Percentiles rank a stretch among this genome's conserved stretches.
phyloP scores from a whole-genome alignment of 2,329 filamentous ascomycete genomes.

The Penicillium sp. region DNA sequence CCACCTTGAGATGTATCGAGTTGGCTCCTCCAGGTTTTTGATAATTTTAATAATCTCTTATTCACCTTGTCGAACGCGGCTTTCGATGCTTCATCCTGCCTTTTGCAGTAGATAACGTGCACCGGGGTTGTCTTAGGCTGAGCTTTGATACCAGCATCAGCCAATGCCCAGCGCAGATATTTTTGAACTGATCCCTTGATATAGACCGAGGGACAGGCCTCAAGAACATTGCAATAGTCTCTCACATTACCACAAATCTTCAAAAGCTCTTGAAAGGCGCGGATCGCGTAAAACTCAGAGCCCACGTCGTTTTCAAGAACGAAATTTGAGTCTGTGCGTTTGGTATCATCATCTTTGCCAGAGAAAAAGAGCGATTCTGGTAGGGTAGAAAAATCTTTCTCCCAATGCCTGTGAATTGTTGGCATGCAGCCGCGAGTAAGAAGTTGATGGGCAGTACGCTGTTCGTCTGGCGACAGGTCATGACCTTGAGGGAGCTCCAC shows the following conservation, averaged over 20 bases:
- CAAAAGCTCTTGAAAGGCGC: slow-evolving; percentile 52
- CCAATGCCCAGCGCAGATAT: slow-evolving; percentile 56
- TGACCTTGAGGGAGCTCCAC: slow-evolving; percentile 40
- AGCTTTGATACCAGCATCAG: slow-evolving; percentile 47
- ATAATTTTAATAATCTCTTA: slow-evolving; percentile 45
- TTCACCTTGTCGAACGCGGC: slow-evolving; percentile 45
- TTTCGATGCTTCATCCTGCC: slow-evolving; percentile 39
- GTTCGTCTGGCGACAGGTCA: slow-evolving; percentile 52
- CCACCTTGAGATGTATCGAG: slow-evolving; percentile 16
- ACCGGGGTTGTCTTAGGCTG: slow-evolving; percentile 42
- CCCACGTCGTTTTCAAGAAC: slow-evolving; percentile 47
- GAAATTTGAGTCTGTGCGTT: slow-evolving; percentile 38
- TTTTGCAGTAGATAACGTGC: slow-evolving; percentile 47
- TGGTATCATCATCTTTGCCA: background rate
- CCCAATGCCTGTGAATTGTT: slow-evolving; percentile 53
- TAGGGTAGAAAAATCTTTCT: slow-evolving; percentile 54
- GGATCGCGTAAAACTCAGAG: slow-evolving; percentile 52
- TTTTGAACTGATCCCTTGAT: slow-evolving; percentile 45
- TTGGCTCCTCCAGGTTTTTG: slow-evolving; percentile 41
- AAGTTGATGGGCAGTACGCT: slow-evolving; percentile 54
- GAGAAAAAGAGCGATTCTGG: slow-evolving; percentile 53
- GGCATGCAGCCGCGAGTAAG: slow-evolving; percentile 57
- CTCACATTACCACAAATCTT: slow-evolving; percentile 52
- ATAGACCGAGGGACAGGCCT: slow-evolving; percentile 34
- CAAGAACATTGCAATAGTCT: slow-evolving; percentile 46